phyloP scores from a whole-genome alignment of 495 filamentous ascomycete species.

The Neurospora sp. region DNA sequence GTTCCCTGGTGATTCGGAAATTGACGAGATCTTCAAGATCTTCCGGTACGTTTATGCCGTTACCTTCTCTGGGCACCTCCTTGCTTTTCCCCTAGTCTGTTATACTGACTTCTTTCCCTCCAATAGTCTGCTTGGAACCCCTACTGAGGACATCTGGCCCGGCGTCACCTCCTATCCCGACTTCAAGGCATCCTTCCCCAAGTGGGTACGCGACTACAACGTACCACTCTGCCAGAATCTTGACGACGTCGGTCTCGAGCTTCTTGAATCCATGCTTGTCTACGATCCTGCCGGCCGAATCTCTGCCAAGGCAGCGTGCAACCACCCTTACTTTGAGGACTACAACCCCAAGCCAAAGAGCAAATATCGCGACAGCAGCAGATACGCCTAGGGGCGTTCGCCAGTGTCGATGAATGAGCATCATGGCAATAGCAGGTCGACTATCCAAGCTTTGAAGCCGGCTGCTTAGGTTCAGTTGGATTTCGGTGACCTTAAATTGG shows the following conservation, averaged over 20 bases:
- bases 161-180: constrained; percentile 97
- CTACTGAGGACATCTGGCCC: constrained; percentile 81
- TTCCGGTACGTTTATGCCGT: constrained; percentile 58
- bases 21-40: constrained; percentile 99
- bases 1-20: constrained; percentile 97
- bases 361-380: constrained; percentile 25
- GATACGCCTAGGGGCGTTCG: constrained; percentile 25
- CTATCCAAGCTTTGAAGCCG: neutral
- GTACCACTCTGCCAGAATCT: constrained; percentile 41
- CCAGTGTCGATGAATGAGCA: neutral
- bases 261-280: constrained; percentile 84
- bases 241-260: constrained; percentile 71
- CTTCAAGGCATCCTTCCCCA: constrained; percentile 93
- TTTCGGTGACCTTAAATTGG: neutral
- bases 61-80: neutral
- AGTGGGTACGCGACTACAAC: constrained; percentile 71
- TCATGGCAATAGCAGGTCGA: neutral
- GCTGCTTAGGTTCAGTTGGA: constrained; percentile 1
- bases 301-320: constrained; percentile 88
- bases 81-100: neutral
- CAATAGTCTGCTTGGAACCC: constrained; percentile 76
- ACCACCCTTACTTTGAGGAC: constrained; percentile 85
- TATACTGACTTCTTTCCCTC: neutral
- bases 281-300: constrained; percentile 92
- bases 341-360: constrained; percentile 30